Base-by-base conservation (phyloP, 1,284 basidiomycete species). In the Agaricales sp. region DNA sequence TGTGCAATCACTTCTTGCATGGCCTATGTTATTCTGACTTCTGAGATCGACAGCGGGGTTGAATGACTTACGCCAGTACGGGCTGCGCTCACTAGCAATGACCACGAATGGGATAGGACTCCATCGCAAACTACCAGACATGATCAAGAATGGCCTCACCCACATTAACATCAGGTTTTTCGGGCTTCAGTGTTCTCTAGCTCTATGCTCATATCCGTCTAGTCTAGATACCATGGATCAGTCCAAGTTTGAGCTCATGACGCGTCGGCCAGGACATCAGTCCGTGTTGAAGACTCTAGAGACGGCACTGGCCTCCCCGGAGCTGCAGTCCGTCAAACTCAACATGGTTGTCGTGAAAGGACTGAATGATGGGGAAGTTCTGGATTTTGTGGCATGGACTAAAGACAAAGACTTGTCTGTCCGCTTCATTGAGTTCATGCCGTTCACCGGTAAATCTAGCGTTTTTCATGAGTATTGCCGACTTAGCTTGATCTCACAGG, bases 361-460 rank as follows among this genome's bases (percentile, higher is more conserved):
- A 4, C 65, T 93, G 41, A 94, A 94, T 58, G 87, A 92, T 58
- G 61, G 69, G 13, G 90, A 94, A 63, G 70, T 91, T 1, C 62
- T 79, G 2, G 80, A 87, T 52, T 93, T 94, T 59, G 77, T 91
- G 20, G 77, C 82, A 54, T 69, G 92, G 63, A 90, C 88, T 2
- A 78, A 73, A 57, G 66, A 83, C 43, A 69, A 70, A 50, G 64
- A 68, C 2, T 63, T 92, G 38, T 87, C 80, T 39, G 78, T 92
- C 19, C 79, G 92, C 16, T 92, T 94, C 63, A 93, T 93, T 52
- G 90, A 92, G 63, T 93, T 91, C 61, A 93, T 94, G 92, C 91
- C 91, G 4, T 94, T 94, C 61, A 85, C 82, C 59, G 88, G 85
- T 85, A 57, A 58, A 64, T n/a, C 48, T 22, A 26, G 20, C 12